Conservation (phyloP, 2,329 filamentous ascomycete genomes). For the Nemania sp. region DNA sequence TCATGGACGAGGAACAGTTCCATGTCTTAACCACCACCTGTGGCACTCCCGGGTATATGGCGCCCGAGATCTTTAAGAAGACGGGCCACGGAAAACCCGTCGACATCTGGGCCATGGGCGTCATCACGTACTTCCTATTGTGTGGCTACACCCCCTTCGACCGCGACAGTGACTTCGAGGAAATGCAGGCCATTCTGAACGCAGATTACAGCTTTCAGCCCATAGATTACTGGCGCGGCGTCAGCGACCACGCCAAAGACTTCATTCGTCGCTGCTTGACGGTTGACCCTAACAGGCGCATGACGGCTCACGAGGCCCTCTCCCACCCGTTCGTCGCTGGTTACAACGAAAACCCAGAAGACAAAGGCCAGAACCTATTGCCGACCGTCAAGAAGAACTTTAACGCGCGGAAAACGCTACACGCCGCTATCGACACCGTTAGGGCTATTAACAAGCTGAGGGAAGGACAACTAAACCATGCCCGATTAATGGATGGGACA, state of each 20-base stretch:
- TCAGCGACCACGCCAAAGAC: constrained; percentile 85
- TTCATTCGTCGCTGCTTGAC: constrained; percentile 95
- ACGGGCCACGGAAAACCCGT: constrained; percentile 97
- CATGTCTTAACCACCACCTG: constrained; percentile 98
- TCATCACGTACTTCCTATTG: constrained; percentile 98
- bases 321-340: constrained; percentile 74
- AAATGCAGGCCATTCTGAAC: constrained; percentile 98
- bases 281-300: constrained; percentile 85
- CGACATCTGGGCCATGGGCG: constrained; percentile 97
- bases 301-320: constrained; percentile 87
- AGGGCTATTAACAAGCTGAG: constrained; percentile 78
- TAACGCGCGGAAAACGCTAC: constrained; percentile 75
- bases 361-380: constrained; percentile 71
- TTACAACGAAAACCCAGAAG: constrained; percentile 59
- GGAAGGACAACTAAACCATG: constrained; percentile 65
- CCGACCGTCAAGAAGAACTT: constrained; percentile 81
- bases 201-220: constrained; percentile 97
- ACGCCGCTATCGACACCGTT: constrained; percentile 78
- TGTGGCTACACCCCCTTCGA: constrained; percentile 99
- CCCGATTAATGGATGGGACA: constrained; percentile 71
- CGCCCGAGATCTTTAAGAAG: constrained; percentile 99
- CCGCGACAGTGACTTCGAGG: constrained; percentile 95
- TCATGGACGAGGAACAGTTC: constrained; percentile 99
- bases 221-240: constrained; percentile 94
- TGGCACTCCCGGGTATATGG: constrained; percentile 98